Evolutionary conservation across 202 grass and related monocot genomes (phyloP).

Genomic region (Elaeis oleifera): DNA sequence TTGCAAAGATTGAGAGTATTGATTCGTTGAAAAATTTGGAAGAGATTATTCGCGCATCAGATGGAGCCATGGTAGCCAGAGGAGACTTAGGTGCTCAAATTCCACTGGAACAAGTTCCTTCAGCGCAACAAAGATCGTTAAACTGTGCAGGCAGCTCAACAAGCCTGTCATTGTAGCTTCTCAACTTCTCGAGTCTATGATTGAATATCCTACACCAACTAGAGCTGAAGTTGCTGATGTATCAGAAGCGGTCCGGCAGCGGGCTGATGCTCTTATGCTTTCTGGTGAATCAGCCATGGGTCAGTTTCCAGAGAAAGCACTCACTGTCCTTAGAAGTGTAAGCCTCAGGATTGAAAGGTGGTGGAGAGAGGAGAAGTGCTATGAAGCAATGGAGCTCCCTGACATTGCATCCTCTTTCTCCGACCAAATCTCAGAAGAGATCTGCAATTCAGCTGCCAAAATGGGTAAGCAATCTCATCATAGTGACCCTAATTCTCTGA

Average conservation of each 20-base stretch:
- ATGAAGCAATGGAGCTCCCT: constrained; percentile 60
- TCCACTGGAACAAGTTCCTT: constrained; percentile 83
- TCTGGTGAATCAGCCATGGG: constrained; percentile 98
- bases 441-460: constrained; percentile 95
- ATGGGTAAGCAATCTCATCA: constrained; percentile 46
- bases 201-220: constrained; percentile 85
- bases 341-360: constrained; percentile 85
- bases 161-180: constrained; percentile 90
- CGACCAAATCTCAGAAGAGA: constrained; percentile 84
- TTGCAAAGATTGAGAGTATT: constrained; percentile 93
- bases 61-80: constrained; percentile 88
- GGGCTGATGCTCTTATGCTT: constrained; percentile 87
- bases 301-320: constrained; percentile 70
- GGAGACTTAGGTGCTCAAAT: constrained; percentile 94
- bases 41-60: constrained; percentile 74
- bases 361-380: constrained; percentile 91
- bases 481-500: background rate
- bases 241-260: constrained; percentile 80
- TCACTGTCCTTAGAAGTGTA: constrained; percentile 70
- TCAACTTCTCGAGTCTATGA: constrained; percentile 90
- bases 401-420: constrained; percentile 72
- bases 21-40: constrained; percentile 77
- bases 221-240: constrained; percentile 95
- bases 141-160: constrained; percentile 82
- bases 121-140: constrained; percentile 75